Conservation (phyloP, 805 yeast genomes). For the Diddensiella santjacobensis region DNA sequence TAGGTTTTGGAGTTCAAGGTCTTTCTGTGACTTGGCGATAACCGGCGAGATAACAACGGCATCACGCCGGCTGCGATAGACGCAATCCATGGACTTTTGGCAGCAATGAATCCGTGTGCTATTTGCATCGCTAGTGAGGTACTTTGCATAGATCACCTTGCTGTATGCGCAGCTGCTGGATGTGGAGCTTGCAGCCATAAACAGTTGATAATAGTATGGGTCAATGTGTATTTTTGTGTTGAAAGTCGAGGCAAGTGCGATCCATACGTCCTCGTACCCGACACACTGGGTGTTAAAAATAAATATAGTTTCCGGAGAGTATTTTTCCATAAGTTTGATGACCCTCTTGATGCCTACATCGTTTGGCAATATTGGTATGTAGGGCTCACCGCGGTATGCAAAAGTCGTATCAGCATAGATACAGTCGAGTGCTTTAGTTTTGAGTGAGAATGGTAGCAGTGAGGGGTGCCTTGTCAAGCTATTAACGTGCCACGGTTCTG, state of each 20-base stretch:
- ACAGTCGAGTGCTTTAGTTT: constrained; percentile 36
- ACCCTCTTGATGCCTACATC: constrained; percentile 39
- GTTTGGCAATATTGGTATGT: constrained; percentile 42
- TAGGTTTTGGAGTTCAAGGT: constrained; percentile 5
- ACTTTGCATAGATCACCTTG: constrained; percentile 13
- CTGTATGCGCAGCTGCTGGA: background rate
- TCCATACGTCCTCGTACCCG: constrained; percentile 57
- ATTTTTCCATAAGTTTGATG: constrained; percentile 36
- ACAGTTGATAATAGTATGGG: constrained; percentile 26
- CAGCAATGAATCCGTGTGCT: constrained; percentile 27
- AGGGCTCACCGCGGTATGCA: constrained; percentile 47
- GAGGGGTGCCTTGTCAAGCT: constrained; percentile 37
- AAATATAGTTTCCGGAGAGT: constrained; percentile 43
- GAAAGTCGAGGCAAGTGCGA: constrained; percentile 32
- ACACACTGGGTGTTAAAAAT: constrained; percentile 39
- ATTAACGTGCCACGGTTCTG: constrained; percentile 51
- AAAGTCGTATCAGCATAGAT: constrained; percentile 56
- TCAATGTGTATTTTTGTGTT: constrained; percentile 34
- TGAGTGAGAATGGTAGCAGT: constrained; percentile 41
- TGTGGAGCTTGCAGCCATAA: constrained; percentile 23
- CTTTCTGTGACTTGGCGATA: constrained; percentile 5
- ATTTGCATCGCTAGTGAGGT: constrained; percentile 17
- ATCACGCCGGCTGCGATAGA: constrained; percentile 15
- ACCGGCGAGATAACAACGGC: constrained; percentile 18
- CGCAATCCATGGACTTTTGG: constrained; percentile 18